Conservation (phyloP, 257 asterid species). For the Verbascum thapsus region DNA sequence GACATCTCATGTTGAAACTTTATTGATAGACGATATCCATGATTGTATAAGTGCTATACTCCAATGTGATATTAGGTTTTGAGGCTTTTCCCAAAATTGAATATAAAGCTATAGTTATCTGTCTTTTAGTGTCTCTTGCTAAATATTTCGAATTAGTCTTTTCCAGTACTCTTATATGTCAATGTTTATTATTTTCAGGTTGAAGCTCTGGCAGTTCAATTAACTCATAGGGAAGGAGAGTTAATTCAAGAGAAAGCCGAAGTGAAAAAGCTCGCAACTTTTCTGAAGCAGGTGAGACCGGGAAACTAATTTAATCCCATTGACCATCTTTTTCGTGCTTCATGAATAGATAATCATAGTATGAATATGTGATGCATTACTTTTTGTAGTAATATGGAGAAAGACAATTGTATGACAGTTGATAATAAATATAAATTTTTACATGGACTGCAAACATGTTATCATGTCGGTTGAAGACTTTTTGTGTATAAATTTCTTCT, state of each 20-base stretch:
- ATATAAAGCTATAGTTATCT: background rate
- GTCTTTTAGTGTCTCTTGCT: too few relatives aligned
- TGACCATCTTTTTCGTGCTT: background rate
- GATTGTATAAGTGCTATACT: conserved; percentile 1
- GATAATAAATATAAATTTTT: background rate
- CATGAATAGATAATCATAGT: background rate
- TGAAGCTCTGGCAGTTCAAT: conserved; percentile 87
- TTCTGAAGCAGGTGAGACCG: conserved; percentile 75
- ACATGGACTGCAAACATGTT: background rate
- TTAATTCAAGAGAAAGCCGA: conserved; percentile 87
- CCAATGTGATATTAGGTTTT: conserved; percentile 10
- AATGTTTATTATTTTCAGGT: conserved; percentile 46
- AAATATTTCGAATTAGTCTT: conserved; percentile 7
- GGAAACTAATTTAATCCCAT: background rate
- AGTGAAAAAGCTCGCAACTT: conserved; percentile 87
- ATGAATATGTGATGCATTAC: too few relatives aligned
- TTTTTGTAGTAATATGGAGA: background rate
- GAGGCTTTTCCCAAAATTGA: background rate
- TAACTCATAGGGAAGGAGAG: conserved; percentile 91
- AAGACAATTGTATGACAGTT: background rate
- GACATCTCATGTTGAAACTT: conserved; percentile 1
- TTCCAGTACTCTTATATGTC: conserved; percentile 1
- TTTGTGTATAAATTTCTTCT: background rate
- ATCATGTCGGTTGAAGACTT: background rate
- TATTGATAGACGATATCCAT: background rate